Base-by-base conservation (phyloP, 2,329 filamentous ascomycete species). In the Chrysoporthe cubensis region DNA sequence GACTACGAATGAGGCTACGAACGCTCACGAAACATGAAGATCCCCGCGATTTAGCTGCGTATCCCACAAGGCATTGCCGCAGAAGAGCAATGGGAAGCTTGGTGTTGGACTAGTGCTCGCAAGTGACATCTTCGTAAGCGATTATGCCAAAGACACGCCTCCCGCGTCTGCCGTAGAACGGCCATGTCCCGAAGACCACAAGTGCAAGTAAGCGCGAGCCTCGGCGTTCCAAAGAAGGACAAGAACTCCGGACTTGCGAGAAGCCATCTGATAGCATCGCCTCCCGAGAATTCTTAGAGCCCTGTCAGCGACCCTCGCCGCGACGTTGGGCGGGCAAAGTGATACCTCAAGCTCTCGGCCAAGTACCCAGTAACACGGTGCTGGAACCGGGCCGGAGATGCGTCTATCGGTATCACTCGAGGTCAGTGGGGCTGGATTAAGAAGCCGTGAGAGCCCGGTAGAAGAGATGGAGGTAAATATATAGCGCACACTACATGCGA, bases 1-100 rank as follows among this genome's bases (percentile, higher is more conserved):
- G 70, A 69, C 21, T 68, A 62, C 26, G 59, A 64, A 14, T 70
- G 57, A 64, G 50, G 48, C 43, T 8, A 48, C 58, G 32, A 44
- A 60, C 7, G 34, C n/a, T 60, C 57, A 16, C 34, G 4, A 32
- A 7, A 32, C 13, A 7, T 14, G 26, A 26, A 21, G 18, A 48
- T 48, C 18, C 26, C n/a, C 26, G 48, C 21, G 26, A 52, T 52
- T 4, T 32, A 26, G 26, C 48, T 52, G 21, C 9, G 4, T 26
- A 52, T 52, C 26, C 48, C 26, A 21, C 48, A 52, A 52, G 11
- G 9, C 48, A 26, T 14, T 4, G 26, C n/a, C 7, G n/a, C n/a
- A 4, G 18, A 7, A 9, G 37, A 40, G 37, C 5, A 40, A 40
- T 40, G 9, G 37, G 37, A 40, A 40, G 37, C 37, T 40, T 9